Conservation (phyloP, 2,329 filamentous ascomycete species). For the Pseudogymnoascus sp. region DNA sequence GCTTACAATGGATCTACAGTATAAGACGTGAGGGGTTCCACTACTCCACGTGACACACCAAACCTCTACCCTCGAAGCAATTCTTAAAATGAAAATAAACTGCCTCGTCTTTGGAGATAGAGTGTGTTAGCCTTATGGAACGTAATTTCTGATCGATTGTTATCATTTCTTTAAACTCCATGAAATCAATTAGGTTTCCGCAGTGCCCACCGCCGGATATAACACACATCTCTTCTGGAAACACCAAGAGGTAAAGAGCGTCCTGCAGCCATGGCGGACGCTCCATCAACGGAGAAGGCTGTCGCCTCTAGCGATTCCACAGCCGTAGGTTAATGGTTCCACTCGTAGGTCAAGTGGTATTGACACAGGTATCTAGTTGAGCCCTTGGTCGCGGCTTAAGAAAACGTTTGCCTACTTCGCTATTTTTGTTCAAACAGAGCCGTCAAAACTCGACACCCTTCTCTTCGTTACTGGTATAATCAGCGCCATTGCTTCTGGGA, state of each 20-base stretch:
- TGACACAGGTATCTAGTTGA: not conserved
- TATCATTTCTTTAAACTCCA: not conserved
- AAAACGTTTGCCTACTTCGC: not conserved
- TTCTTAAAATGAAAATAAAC: not conserved
- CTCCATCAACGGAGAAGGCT: not conserved
- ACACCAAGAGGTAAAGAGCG: not conserved
- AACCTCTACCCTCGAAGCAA: not conserved
- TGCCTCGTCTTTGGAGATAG: not conserved
- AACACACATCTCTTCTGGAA: not conserved
- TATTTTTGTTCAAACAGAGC: not conserved
- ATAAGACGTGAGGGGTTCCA: not conserved
- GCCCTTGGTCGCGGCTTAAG: not conserved
- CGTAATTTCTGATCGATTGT: not conserved
- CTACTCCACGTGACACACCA: not conserved
- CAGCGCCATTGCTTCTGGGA: slow-evolving; percentile 45
- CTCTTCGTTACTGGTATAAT: slow-evolving; percentile 33
- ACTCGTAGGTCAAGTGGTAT: not conserved
- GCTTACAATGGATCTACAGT: not conserved
- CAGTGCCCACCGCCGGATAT: not conserved
- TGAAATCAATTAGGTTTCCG: not conserved
- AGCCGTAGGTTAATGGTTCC: not conserved
- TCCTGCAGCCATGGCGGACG: not conserved
- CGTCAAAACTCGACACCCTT: slow-evolving; percentile 20
- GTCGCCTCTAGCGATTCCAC: not conserved
- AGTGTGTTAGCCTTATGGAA: not conserved